phyloP scores from a whole-genome alignment of 2,329 filamentous ascomycete genomes.

The Orbilia javanica region DNA sequence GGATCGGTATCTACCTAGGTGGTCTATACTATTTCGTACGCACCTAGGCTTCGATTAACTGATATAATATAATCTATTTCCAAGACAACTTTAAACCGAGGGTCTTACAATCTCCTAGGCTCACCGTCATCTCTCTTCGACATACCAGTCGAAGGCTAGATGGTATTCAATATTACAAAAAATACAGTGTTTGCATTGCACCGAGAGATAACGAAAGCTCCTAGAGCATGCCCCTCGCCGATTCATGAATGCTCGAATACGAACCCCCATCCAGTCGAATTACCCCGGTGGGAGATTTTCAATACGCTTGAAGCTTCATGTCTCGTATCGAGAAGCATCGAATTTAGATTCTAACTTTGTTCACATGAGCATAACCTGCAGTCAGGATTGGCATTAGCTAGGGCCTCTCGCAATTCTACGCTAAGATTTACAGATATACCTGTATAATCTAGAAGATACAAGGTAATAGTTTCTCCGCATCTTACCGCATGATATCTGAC shows the following conservation, averaged over 20 bases:
- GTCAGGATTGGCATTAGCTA: constrained; percentile 16
- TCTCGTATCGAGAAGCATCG: constrained; percentile 23
- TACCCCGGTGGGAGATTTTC: constrained; percentile 4
- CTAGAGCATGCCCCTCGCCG: too few relatives aligned
- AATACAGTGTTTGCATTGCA: neutral
- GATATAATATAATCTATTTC: neutral
- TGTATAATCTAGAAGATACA: neutral
- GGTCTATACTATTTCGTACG: neutral
- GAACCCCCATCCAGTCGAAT: neutral
- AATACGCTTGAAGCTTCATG: neutral
- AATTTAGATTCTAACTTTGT: neutral
- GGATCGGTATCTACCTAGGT: neutral
- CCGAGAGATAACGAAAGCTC: too few relatives aligned
- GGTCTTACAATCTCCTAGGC: neutral
- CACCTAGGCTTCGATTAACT: neutral
- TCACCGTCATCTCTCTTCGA: constrained; percentile 13
- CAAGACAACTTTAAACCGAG: constrained; percentile 1
- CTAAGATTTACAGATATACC: constrained; percentile 19
- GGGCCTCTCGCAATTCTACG: neutral
- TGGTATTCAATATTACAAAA: neutral
- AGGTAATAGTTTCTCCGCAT: constrained; percentile 14
- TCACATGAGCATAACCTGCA: constrained; percentile 47
- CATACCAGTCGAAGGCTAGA: neutral
- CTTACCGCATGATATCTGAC: constrained; percentile 26
- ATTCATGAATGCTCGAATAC: neutral